These are phyloP conservation scores for Fraxinus xanthoxyloides DNA, from an alignment of 305 asterid species.

Conservation along the genomic window DNA sequence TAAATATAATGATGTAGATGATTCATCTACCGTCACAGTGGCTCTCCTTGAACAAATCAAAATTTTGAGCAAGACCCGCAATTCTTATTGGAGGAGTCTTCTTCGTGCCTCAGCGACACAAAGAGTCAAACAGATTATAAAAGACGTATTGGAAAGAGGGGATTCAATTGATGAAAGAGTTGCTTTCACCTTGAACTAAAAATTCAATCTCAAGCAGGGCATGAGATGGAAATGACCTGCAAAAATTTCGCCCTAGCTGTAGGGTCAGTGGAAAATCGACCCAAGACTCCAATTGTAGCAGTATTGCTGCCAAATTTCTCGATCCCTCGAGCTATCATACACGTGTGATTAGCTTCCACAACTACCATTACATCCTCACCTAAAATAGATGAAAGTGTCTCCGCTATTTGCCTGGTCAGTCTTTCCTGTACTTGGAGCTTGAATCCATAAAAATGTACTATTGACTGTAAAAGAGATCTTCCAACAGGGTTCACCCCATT, in stretches of 20 bases:
- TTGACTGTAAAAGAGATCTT: constrained; percentile 51
- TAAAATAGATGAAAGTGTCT: constrained; percentile 56
- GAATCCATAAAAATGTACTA: constrained; percentile 78
- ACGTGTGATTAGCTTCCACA: constrained; percentile 85
- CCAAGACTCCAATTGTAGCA: constrained; percentile 78
- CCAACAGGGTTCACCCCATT: constrained; percentile 36
- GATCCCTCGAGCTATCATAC: constrained; percentile 90
- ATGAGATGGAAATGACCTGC: constrained; percentile 63
- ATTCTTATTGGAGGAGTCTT: not conserved
- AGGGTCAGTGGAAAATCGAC: constrained; percentile 69
- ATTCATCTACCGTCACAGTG: not conserved
- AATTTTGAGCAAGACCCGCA: not conserved
- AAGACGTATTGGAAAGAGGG: not conserved
- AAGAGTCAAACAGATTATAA: not conserved
- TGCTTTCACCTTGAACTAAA: constrained; percentile 1
- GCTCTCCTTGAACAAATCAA: not conserved
- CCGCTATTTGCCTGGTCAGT: constrained; percentile 88
- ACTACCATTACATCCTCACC: constrained; percentile 88
- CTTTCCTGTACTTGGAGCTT: constrained; percentile 98
- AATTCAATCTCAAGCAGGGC: constrained; percentile 21
- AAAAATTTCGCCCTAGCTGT: constrained; percentile 62
- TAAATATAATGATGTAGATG: not conserved
- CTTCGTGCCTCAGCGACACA: not conserved
- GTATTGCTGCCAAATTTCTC: constrained; percentile 91
- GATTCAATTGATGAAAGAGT: not conserved